phyloP scores from a whole-genome alignment of 2,329 filamentous ascomycete genomes.

The Mycosphaerella sp. region DNA sequence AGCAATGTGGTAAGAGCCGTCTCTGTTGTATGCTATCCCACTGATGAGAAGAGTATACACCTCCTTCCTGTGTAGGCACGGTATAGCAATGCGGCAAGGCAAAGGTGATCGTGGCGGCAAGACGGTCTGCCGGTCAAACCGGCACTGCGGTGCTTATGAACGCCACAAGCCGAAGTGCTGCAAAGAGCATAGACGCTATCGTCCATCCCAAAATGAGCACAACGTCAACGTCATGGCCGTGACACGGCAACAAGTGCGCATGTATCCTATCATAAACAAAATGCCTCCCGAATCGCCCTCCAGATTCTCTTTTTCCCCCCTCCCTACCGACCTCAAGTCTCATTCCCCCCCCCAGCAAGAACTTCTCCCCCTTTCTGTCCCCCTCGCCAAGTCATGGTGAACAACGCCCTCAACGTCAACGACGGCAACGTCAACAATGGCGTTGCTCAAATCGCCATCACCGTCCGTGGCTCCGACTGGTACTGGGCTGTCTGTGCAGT shows the following conservation, averaged over 20 bases:
- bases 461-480: constrained; percentile 54
- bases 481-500: constrained; percentile 57
- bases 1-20: no score
- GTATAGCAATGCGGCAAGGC: neutral
- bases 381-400: constrained; percentile 31
- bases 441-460: constrained; percentile 52
- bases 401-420: constrained; percentile 46
- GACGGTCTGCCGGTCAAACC: neutral
- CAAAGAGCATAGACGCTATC: neutral
- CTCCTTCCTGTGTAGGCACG: no score
- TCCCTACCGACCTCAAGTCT: neutral
- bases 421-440: constrained; percentile 39
- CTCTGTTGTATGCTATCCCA: no score
- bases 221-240: neutral
- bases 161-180: neutral
- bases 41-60: no score
- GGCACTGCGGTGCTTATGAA: neutral
- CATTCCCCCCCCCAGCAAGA: neutral
- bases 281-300: neutral
- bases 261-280: neutral
- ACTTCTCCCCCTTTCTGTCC: no score
- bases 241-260: neutral
- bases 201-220: neutral
- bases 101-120: neutral
- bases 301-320: neutral